Conservation (phyloP, 192 early-diverging fungal species). For the Lunasporangiospora selenospora region DNA sequence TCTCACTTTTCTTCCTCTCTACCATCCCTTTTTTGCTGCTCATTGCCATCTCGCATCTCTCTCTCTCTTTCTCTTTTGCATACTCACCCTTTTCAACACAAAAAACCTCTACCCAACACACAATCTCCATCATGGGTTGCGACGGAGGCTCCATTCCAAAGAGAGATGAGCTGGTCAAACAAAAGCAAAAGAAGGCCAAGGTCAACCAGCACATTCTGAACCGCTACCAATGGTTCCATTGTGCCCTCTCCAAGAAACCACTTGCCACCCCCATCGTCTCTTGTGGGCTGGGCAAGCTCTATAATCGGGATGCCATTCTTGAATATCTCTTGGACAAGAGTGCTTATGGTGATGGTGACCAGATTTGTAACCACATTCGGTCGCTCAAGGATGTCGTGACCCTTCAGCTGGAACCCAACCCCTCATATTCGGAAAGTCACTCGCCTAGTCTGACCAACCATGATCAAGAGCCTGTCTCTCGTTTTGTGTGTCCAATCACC, state of each 20-base stretch:
- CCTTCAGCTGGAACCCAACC: conserved; percentile 73
- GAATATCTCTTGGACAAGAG: conserved; percentile 75
- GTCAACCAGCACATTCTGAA: conserved; percentile 70
- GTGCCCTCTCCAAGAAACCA: conserved; percentile 79
- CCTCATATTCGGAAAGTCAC: conserved; percentile 56
- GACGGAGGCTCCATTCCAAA: conserved; percentile 92
- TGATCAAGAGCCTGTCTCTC: conserved; percentile 57
- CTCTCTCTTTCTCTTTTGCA: too few species aligned
- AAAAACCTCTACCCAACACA: too few species aligned
- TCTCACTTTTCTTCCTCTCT: too few species aligned
- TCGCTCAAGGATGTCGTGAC: conserved; percentile 76
- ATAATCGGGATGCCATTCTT: conserved; percentile 83
- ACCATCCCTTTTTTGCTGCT: too few species aligned
- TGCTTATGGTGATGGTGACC: conserved; percentile 80
- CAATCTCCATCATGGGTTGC: conserved; percentile 64
- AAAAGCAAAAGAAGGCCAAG: conserved; percentile 69
- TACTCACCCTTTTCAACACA: too few species aligned
- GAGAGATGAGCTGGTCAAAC: conserved; percentile 85
- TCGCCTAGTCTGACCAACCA: conserved; percentile 55
- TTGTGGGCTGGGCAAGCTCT: conserved; percentile 77
- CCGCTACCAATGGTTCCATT: conserved; percentile 72
- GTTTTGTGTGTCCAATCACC: conserved; percentile 82
- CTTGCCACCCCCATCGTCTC: conserved; percentile 67
- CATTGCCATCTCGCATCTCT: too few species aligned
- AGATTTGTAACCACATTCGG: conserved; percentile 74